Evolutionary conservation across 176 grass and related monocot species (phyloP).

Genomic region (Melocanna baccifera): DNA sequence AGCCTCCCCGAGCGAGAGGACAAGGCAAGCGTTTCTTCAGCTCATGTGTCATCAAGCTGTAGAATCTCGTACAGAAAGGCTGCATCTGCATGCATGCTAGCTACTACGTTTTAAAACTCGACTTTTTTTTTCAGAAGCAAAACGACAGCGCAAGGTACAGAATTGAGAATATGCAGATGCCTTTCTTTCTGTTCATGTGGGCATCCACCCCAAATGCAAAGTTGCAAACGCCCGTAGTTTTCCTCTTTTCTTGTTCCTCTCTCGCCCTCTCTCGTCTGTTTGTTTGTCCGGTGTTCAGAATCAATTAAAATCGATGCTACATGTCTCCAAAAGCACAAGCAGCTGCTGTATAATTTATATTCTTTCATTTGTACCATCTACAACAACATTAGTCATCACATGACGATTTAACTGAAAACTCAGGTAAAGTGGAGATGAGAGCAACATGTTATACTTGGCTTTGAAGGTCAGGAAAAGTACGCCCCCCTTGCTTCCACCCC

Average conservation of each 20-base stretch:
- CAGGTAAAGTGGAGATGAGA: background rate
- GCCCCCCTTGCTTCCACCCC: background rate
- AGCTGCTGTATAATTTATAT: background rate
- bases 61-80: constrained; percentile 4
- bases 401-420: background rate
- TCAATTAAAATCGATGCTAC: background rate
- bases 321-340: constrained; percentile 10
- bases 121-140: background rate
- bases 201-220: background rate
- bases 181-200: background rate
- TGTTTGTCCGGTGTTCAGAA: background rate
- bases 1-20: background rate
- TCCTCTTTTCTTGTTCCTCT: background rate
- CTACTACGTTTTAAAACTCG: background rate
- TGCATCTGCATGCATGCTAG: background rate
- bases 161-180: background rate
- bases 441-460: background rate
- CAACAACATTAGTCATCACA: background rate
- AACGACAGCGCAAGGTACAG: background rate
- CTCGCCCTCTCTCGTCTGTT: background rate
- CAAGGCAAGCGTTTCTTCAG: background rate
- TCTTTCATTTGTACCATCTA: background rate
- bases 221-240: background rate
- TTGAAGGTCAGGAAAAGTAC: constrained; percentile 4
- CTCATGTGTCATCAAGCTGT: background rate